phyloP scores from a whole-genome alignment of 176 grass and related monocot genomes.

The Tillandsia fasciculata region DNA sequence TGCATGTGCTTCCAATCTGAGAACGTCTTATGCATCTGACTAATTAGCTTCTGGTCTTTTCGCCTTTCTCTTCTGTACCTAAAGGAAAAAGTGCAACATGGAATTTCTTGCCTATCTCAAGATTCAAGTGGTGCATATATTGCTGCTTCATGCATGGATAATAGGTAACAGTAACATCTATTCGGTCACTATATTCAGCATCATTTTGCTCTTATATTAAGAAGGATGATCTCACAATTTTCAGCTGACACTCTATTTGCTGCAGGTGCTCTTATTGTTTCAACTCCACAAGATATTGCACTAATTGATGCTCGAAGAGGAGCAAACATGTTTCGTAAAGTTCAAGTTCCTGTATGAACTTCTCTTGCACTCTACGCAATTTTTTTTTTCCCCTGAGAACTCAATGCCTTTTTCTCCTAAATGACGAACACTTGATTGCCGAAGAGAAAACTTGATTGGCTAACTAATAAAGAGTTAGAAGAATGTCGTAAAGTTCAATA shows the following conservation, averaged over 20 bases:
- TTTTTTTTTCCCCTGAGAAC: neutral
- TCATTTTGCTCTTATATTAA: neutral
- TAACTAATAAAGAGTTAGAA: neutral
- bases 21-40: too few species aligned
- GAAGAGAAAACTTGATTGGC: neutral
- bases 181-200: neutral
- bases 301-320: slow-evolving; percentile 95
- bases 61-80: too few species aligned
- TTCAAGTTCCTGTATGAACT: slow-evolving; percentile 78
- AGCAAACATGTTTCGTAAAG: slow-evolving; percentile 92
- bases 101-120: too few species aligned
- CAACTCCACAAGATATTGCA: slow-evolving; percentile 96
- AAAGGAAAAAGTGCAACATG: too few species aligned
- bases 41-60: too few species aligned
- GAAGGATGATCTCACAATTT: too few species aligned
- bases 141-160: too few species aligned
- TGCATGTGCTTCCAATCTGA: too few species aligned
- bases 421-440: neutral
- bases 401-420: neutral
- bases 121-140: too few species aligned
- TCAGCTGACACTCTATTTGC: slow-evolving; percentile 9
- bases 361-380: neutral
- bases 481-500: neutral
- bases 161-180: too few species aligned
- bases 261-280: slow-evolving; percentile 90